Percentiles rank a stretch among this genome's conserved stretches.
phyloP scores from a whole-genome alignment of 768 basidiomycete genomes.

The Trametes maxima region DNA sequence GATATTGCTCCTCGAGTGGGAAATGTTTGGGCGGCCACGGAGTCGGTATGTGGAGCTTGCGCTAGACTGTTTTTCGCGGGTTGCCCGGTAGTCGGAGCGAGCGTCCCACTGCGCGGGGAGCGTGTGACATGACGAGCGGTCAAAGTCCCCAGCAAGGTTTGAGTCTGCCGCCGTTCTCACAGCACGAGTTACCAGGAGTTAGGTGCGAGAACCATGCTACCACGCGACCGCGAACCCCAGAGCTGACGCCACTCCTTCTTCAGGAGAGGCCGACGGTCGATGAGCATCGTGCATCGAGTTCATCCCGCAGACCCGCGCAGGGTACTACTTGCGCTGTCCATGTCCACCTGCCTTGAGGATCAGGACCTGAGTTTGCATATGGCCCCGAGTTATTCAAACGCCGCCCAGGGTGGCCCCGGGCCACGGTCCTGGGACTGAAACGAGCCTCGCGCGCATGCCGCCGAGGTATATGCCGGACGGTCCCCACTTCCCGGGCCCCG shows the following conservation, averaged over 20 bases:
- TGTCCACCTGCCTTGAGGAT: too few relatives aligned
- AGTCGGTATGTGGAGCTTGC: not conserved
- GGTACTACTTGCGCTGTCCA: too few relatives aligned
- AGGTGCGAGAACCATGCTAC: not conserved
- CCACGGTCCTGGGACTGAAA: not conserved
- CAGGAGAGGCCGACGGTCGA: not conserved
- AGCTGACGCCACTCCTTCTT: not conserved
- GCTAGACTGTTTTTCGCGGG: not conserved
- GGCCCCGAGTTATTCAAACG: not conserved
- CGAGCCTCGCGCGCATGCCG: not conserved
- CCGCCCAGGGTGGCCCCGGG: not conserved
- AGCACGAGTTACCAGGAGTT: not conserved
- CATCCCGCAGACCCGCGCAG: too few relatives aligned
- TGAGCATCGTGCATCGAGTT: not conserved
- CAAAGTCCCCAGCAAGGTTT: not conserved
- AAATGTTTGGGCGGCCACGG: not conserved
- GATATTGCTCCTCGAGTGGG: not conserved
- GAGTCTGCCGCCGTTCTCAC: not conserved
- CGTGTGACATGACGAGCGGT: not conserved
- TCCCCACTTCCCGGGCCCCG: conserved; percentile 8
- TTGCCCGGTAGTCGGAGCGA: not conserved
- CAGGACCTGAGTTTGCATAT: too few relatives aligned
- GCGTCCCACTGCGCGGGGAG: not conserved
- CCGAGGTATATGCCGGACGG: not conserved
- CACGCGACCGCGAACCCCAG: not conserved